Evolutionary conservation across 179 eudicot genomes (phyloP).

Genomic region (Beta corolliflora): DNA sequence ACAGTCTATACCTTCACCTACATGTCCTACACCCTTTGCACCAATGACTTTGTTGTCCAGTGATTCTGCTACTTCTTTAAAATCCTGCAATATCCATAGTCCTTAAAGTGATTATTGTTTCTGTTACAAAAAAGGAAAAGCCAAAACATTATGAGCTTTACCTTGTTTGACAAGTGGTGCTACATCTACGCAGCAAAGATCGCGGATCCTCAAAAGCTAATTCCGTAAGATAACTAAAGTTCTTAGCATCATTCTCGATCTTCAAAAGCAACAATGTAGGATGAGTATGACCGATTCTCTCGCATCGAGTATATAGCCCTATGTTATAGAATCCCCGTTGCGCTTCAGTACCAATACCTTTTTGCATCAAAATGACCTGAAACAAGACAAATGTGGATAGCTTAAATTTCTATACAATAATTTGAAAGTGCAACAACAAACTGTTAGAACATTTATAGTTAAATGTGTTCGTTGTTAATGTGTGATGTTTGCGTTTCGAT

Average conservation of each 20-base stretch:
- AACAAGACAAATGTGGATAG: no score
- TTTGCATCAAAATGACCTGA: no score
- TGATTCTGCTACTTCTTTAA: slow-evolving; percentile 49
- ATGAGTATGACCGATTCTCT: slow-evolving; percentile 28
- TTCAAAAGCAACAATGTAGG: slow-evolving; percentile 79
- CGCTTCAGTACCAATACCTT: no score
- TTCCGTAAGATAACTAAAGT: slow-evolving; percentile 77
- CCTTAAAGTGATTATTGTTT: neutral
- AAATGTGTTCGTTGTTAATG: no score
- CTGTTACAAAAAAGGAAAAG: neutral
- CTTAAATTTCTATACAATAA: no score
- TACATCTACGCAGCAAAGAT: slow-evolving; percentile 55
- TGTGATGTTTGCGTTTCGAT: no score
- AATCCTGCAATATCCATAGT: slow-evolving; percentile 47
- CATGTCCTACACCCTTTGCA: no score
- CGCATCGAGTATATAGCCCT: no score
- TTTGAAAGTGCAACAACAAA: no score
- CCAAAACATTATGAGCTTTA: slow-evolving; percentile 26
- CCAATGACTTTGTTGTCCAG: slow-evolving; percentile 48
- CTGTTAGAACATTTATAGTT: no score
- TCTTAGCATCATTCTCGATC: slow-evolving; percentile 78
- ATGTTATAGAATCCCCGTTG: no score
- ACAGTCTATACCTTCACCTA: neutral
- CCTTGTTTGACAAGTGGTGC: slow-evolving; percentile 64
- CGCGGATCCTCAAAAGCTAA: slow-evolving; percentile 70